phyloP scores from a whole-genome alignment of 345 rosid genomes.

The Pugionium dolabratum region DNA sequence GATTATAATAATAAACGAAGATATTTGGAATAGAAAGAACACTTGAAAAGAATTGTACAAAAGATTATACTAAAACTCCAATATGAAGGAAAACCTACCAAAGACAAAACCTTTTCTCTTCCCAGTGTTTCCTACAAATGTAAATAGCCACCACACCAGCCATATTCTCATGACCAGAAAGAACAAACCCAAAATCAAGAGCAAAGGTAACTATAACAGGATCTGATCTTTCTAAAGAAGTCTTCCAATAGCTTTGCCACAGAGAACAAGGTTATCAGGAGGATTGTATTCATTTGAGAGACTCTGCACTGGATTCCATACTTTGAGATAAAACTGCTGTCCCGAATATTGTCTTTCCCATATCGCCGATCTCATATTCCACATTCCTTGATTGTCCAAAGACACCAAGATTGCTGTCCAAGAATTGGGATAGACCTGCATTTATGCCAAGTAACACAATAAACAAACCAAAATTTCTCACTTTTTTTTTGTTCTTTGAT shows the following conservation, averaged over 20 bases:
- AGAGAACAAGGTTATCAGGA: slow-evolving; percentile 72
- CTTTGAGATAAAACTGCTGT: slow-evolving; percentile 82
- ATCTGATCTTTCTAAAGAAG: slow-evolving; percentile 40
- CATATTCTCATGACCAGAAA: slow-evolving; percentile 51
- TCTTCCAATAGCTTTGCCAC: slow-evolving; percentile 76
- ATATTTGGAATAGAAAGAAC: slow-evolving; percentile 6
- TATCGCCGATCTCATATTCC: slow-evolving; percentile 90
- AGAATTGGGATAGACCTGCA: slow-evolving; percentile 81
- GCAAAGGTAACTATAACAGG: not conserved
- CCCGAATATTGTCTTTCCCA: slow-evolving; percentile 93
- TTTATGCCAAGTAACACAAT: slow-evolving; percentile 8
- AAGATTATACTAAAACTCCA: not conserved
- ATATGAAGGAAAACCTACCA: slow-evolving; percentile 15
- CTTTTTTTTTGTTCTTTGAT: not conserved
- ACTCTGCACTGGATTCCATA: slow-evolving; percentile 60
- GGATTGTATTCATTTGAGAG: slow-evolving; percentile 70
- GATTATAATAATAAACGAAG: not conserved
- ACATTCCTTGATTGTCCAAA: slow-evolving; percentile 92
- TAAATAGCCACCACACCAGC: slow-evolving; percentile 17
- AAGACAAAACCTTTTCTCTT: slow-evolving; percentile 6
- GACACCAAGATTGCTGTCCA: slow-evolving; percentile 84
- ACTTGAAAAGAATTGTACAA: not conserved
- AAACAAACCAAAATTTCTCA: not conserved
- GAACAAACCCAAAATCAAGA: slow-evolving; percentile 10
- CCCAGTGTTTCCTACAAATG: slow-evolving; percentile 13